These are phyloP conservation scores for Fusarium marasasianum DNA, from an alignment of 2,329 filamentous ascomycete genomes.

Conservation along the genomic window DNA sequence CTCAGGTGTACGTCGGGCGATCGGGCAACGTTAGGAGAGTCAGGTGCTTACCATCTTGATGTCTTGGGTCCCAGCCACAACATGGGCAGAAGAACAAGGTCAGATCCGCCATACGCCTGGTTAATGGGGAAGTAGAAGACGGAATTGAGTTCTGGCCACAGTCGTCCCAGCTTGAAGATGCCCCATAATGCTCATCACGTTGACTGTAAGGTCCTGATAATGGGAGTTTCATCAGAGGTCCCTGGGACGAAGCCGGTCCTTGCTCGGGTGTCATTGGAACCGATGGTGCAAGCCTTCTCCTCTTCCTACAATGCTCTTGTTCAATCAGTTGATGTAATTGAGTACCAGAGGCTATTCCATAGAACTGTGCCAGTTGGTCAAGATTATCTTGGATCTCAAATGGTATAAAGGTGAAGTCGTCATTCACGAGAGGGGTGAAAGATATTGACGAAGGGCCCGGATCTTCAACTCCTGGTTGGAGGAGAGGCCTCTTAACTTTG, in stretches of 20 bases:
- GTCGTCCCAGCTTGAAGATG: conserved; percentile 36
- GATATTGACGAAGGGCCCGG: conserved; percentile 34
- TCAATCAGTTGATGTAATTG: conserved; percentile 44
- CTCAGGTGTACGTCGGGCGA: not conserved
- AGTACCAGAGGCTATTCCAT: conserved; percentile 46
- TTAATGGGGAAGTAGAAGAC: conserved; percentile 40
- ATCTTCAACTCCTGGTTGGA: conserved; percentile 39
- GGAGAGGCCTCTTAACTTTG: conserved; percentile 44
- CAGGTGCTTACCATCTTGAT: conserved; percentile 45
- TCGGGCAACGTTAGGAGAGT: not conserved
- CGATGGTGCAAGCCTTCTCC: conserved; percentile 44
- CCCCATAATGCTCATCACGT: conserved; percentile 33
- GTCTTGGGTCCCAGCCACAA: conserved; percentile 44
- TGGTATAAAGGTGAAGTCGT: conserved; percentile 39
- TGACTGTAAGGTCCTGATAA: conserved; percentile 34
- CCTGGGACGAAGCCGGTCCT: conserved; percentile 38
- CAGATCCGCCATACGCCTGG: conserved; percentile 44
- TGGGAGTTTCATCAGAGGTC: conserved; percentile 47
- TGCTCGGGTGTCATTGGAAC: conserved; percentile 46
- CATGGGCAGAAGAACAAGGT: conserved; percentile 45
- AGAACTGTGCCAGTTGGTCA: conserved; percentile 43
- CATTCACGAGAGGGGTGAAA: conserved; percentile 32
- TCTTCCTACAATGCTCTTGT: conserved; percentile 45
- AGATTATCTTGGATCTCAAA: conserved; percentile 41
- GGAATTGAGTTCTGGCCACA: conserved; percentile 35